phyloP scores from a whole-genome alignment of 1,139 yeast species.

The Casaregolazyma lundiana region DNA sequence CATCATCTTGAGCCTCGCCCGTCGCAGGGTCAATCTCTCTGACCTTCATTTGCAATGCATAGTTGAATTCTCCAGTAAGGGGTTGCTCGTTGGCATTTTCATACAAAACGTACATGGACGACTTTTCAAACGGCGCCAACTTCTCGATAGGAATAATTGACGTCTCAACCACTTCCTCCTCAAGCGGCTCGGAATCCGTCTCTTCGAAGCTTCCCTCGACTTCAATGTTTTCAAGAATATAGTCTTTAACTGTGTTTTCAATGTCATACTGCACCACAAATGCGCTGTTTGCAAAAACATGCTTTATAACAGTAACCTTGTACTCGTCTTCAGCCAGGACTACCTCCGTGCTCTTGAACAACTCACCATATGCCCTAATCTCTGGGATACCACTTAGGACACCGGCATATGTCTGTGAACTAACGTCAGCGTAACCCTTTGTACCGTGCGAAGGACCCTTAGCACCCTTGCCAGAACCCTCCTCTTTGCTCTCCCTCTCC shows the following conservation, averaged over 20 bases:
- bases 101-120: constrained; percentile 75
- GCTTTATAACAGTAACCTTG: constrained; percentile 80
- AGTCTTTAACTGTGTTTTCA: constrained; percentile 76
- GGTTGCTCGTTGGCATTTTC: constrained; percentile 47
- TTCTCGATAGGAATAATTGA: constrained; percentile 70
- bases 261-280: constrained; percentile 82
- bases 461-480: constrained; percentile 6
- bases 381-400: constrained; percentile 67
- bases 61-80: constrained; percentile 55
- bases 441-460: neutral
- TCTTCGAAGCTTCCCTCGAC: constrained; percentile 58
- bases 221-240: constrained; percentile 72
- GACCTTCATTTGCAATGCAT: constrained; percentile 67
- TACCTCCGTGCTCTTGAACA: constrained; percentile 67
- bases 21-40: constrained; percentile 78
- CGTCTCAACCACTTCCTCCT: constrained; percentile 50
- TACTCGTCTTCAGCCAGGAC: constrained; percentile 84
- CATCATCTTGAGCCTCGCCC: constrained; percentile 72
- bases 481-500: constrained; percentile 16
- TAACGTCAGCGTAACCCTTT: constrained; percentile 22
- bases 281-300: constrained; percentile 64
- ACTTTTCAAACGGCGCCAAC: constrained; percentile 66
- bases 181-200: constrained; percentile 70
- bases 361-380: constrained; percentile 63
- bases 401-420: constrained; percentile 60